Evolutionary conservation across 2,329 filamentous ascomycete species (phyloP), one percentile per base, ranked within the genome.

Genomic region (Ceratocystiopsis minuta): DNA sequence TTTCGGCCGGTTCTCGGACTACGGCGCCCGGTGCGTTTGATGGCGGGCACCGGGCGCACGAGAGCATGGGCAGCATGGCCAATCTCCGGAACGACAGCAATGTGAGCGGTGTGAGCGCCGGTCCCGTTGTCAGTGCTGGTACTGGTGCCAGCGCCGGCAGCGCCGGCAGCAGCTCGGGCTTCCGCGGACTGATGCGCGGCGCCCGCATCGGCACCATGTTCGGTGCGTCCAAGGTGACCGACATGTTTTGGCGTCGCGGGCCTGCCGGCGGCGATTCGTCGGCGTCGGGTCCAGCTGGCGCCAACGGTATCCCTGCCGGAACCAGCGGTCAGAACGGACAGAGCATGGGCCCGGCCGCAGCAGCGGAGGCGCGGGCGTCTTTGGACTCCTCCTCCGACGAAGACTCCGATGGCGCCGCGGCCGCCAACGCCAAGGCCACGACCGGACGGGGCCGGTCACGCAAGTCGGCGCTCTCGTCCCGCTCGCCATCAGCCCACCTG

Each of bases 161-260:
- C 4, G 16, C 34, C 18, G 32, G 5, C 9, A 28, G 9, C 24
- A 13, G 33, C 36, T 35, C 43, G 4, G 38, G 38, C 2, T 14
- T 46, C 12, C 44, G 44, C 13, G 41, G 41, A 7, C 17, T 46
- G 16, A 37, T 46, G 41, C 37, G 43, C 28, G 78, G 77, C 3
- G 72, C 75, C 39, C 69, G 80, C 43, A 75, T 88, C 47, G 81
- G 84, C 46, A 80, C 74, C 28, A 68, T 84, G 28, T 71, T 92
- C 37, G 60, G 71, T 18, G 68, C 75, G 6, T 71, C 68, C 20
- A 72, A 67, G 50, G 56, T 75, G 14, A 65, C 69, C 28, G 71
- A 74, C 40, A 60, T 75, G 41, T 49, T 75, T 17, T 74, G 72
- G 68, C 67, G 64, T 48, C 72, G 65, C 45, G 70, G 74, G 6